A percentile compares a stretch with the other conserved stretches of the same genome.
Conservation (phyloP, 208 protist genomes). For the Acanthamoeba rhysodes region DNA sequence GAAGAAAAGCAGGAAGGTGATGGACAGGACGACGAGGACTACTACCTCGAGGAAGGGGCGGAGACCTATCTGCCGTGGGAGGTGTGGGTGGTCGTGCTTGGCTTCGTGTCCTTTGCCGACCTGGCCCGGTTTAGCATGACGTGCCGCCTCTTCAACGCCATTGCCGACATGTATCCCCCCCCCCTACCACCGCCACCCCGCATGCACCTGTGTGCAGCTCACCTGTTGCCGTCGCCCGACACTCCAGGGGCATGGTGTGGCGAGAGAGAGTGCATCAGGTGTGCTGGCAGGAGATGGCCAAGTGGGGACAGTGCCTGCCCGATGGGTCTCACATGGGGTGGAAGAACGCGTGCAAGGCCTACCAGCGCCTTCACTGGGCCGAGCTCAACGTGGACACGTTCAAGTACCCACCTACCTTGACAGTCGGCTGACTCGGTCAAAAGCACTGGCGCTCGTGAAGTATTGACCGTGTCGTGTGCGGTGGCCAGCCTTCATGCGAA, state of each 20-base stretch:
- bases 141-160: neutral
- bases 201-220: neutral
- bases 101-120: neutral
- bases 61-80: neutral
- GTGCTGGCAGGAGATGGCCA: neutral
- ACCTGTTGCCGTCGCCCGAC: neutral
- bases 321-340: neutral
- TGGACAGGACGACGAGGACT: neutral
- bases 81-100: constrained; percentile 4
- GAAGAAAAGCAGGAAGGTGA: neutral
- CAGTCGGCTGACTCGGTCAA: too few species aligned
- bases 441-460: neutral
- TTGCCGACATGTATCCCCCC: neutral
- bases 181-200: neutral
- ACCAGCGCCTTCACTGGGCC: neutral
- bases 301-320: neutral
- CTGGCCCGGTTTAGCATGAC: neutral
- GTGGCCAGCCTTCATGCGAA: neutral
- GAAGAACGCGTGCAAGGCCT: neutral
- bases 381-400: neutral
- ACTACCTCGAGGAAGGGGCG: neutral
- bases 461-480: too few species aligned
- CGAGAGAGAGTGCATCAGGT: neutral
- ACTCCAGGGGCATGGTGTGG: neutral
- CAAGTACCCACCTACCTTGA: too few species aligned